These are phyloP conservation scores for Aspergillus tamarii DNA, from an alignment of 2,329 filamentous ascomycete genomes.

Conservation along the genomic window DNA sequence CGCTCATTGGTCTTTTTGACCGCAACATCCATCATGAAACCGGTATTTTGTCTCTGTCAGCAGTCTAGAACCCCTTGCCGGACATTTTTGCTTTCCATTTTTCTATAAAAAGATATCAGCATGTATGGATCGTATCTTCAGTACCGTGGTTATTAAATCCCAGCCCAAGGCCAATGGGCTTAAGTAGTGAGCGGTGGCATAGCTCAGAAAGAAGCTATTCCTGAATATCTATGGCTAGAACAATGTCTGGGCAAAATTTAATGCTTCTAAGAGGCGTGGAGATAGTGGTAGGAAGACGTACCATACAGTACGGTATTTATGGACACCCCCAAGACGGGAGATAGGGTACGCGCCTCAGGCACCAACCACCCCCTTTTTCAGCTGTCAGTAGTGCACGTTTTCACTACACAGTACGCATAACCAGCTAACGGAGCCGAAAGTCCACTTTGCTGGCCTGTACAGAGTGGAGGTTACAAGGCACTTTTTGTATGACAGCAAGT, in stretches of 20 bases:
- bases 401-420: not conserved
- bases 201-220: not conserved
- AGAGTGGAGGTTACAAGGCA: not conserved
- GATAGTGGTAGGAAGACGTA: not conserved
- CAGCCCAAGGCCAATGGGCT: not conserved
- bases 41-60: not conserved
- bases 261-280: not conserved
- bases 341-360: not conserved
- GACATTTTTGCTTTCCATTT: not conserved
- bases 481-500: conserved; percentile 2
- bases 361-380: conserved; percentile 1
- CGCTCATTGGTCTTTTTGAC: not conserved
- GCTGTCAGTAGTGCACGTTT: not conserved
- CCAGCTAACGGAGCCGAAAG: not conserved
- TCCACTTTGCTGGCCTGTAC: not conserved
- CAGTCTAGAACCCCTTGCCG: conserved; percentile 3
- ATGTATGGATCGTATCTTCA: not conserved
- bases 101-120: not conserved
- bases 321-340: not conserved
- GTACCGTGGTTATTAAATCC: not conserved
- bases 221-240: not conserved
- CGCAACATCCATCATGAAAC: conserved; percentile 3
- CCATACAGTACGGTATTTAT: not conserved
- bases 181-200: not conserved
- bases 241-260: not conserved